A percentile compares a stretch with the other conserved stretches of the same genome.
phyloP scores from a whole-genome alignment of 2,329 filamentous ascomycete species.

The Claviceps capensis region DNA sequence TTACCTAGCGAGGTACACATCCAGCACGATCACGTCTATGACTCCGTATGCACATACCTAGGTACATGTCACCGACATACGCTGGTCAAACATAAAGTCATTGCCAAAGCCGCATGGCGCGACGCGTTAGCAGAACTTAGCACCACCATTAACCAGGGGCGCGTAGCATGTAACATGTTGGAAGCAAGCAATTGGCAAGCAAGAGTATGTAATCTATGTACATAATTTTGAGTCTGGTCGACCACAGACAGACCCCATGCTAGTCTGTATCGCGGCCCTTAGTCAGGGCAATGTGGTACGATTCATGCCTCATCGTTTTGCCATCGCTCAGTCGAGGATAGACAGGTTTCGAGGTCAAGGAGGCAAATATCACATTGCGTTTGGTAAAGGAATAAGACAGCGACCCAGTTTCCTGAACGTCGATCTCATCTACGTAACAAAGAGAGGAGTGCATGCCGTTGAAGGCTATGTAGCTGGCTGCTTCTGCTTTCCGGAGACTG shows the following conservation, averaged over 20 bases:
- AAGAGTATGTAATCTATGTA: no score
- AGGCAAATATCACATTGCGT: not conserved
- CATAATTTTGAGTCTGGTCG: no score
- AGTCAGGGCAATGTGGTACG: not conserved
- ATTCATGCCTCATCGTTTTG: not conserved
- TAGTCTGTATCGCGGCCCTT: no score
- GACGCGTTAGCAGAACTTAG: not conserved
- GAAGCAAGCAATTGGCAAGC: not conserved
- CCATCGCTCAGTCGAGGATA: not conserved
- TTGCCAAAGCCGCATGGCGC: not conserved
- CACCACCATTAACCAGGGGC: constrained; percentile 4
- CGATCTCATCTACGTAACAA: no score
- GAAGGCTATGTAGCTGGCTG: no score
- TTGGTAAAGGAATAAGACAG: not conserved
- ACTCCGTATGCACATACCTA: no score
- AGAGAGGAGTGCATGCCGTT: no score
- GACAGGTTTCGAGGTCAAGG: not conserved
- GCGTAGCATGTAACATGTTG: not conserved
- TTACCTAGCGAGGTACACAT: no score
- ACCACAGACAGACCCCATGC: no score
- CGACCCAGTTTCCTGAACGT: no score
- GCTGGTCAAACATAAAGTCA: not conserved
- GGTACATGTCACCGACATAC: not conserved
- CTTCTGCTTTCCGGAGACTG: not conserved
- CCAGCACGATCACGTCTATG: no score